Evolutionary conservation across 2,329 filamentous ascomycete species (phyloP), one percentile per base, ranked within the genome.

Genomic region (Pseudocercospora fuligena): DNA sequence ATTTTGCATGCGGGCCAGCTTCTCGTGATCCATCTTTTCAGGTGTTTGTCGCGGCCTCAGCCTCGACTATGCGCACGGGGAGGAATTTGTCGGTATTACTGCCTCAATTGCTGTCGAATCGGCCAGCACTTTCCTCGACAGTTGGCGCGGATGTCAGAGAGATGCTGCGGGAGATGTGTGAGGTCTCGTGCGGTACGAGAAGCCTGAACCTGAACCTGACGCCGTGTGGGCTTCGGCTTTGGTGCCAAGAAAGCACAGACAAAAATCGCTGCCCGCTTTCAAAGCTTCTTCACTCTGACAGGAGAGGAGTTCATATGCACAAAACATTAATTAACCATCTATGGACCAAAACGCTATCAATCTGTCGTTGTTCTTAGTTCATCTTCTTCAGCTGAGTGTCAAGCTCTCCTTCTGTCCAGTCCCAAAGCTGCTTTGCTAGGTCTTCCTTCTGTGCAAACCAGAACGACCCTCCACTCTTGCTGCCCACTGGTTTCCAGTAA

Each of bases 1-100:
- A 82, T 85, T 83, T 82, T 89, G 87, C 85, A 89, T 86, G 80
- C 82, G 87, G 79, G 86, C 86, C 78, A 89, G 81, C 85, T 89
- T 89, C 80, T 87, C 87, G 78, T 85, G 83, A 86, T 89, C 87
- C 87, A 89, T 89, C 75, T 61, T 73, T 63, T 71, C 72, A 63
- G 69, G 57, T n/a, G 58, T 12, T 33, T 54, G 36, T 61, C 58
- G 66, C 27, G 49, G 60, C 60, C 27, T 60, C 31, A 31, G 65
- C 61, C 65, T 60, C 64, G 64, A 66, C 60, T 31, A 9, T 43
- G 54, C 53, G 63, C 53, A 36, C 43, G 54, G 31, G 62, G 21
- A 46, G 27, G 58, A 49, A 47, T 57, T 7, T 51, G 57, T 21
- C 61, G 49, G 53, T 57, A 23, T 46, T n/a, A 63, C 68, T 67